Evolutionary conservation across 495 filamentous ascomycete species (phyloP), one percentile per base, ranked within the genome.

Genomic region (Aspergillus haitiensis): DNA sequence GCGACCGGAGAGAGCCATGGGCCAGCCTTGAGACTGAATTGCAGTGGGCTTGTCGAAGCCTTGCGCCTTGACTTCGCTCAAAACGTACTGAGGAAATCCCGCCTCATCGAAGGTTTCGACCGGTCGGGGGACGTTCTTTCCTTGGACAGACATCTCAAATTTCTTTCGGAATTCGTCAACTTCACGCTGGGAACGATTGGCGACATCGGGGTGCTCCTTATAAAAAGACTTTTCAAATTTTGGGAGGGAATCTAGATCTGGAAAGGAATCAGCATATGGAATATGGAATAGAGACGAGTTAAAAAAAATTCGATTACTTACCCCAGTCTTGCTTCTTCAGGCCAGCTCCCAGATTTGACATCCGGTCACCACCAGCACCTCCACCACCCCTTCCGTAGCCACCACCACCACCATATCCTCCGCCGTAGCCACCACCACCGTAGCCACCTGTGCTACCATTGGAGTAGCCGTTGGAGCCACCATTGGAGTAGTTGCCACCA

Each of bases 161-260:
- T 88, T 81, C 71, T 83, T 84, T 66, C 95, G 88, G 81, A 94
- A 98, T 33, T 86, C 89, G 44, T 90, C 88, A 42, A 98, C 87
- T 55, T 97, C 93, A 44, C 82, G 84, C 42, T 84, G 73, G 12
- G 90, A 85, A 67, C 94, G 92, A 60, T 70, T 75, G 54, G 85
- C 72, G 33, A 98, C 94, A 58, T 84, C 82, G 6, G 86, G 83
- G 67, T 93, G 85, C 76, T 98, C 94, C 76, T 97, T 95, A 82
- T 98, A 98, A 81, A 98, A 98, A 31, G 89, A 92, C 79, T 98
- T 98, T 71, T 98, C 94, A 74, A 98, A 98, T 76, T 97, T 97
- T 62, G 94, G 93, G 21, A 98, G 70, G 27, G 86, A 77, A 71
- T 73, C 77, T 15, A 93, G 67, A 75, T 98, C 93, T 93, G 68